phyloP scores from a whole-genome alignment of 1,139 yeast genomes.

The Neolecta irregularis region DNA sequence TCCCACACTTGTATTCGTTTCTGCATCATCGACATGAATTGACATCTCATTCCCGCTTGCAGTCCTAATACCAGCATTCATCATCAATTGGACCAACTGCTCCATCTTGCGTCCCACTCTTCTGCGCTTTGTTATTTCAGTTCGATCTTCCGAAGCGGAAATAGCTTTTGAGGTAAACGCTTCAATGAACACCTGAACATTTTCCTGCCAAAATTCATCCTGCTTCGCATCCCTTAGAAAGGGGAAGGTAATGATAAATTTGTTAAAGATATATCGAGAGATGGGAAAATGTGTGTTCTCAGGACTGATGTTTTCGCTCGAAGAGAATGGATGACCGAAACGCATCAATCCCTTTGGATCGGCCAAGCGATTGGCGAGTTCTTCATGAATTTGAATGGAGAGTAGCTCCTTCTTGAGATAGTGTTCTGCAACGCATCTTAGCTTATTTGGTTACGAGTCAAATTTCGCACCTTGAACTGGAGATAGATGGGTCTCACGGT shows the following conservation, averaged over 20 bases:
- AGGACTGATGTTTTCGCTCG: slow-evolving; percentile 19
- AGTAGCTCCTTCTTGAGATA: slow-evolving; percentile 69
- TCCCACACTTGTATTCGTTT: slow-evolving; percentile 27
- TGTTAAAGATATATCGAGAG: slow-evolving; percentile 45
- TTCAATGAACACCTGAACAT: slow-evolving; percentile 67
- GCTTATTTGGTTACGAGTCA: too few relatives aligned
- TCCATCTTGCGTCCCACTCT: slow-evolving; percentile 45
- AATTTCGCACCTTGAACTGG: too few relatives aligned
- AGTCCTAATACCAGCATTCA: slow-evolving; percentile 61
- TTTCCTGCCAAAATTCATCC: slow-evolving; percentile 54
- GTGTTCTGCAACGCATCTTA: too few relatives aligned
- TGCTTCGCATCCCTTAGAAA: slow-evolving; percentile 44
- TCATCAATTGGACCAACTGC: slow-evolving; percentile 48
- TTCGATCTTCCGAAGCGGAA: slow-evolving; percentile 55
- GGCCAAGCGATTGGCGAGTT: slow-evolving; percentile 42
- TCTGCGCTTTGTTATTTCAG: slow-evolving; percentile 55
- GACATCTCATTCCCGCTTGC: slow-evolving; percentile 17
- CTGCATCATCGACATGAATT: slow-evolving; percentile 6
- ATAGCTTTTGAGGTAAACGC: slow-evolving; percentile 56
- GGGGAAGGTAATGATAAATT: slow-evolving; percentile 57
- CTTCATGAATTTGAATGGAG: slow-evolving; percentile 43
- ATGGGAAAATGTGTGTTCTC: slow-evolving; percentile 39
- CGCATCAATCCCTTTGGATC: slow-evolving; percentile 42
- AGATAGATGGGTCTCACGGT: too few relatives aligned
- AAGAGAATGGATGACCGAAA: slow-evolving; percentile 60